Conservation (phyloP, 139 green algal species). For the Tetradesmus lagerheimii region DNA sequence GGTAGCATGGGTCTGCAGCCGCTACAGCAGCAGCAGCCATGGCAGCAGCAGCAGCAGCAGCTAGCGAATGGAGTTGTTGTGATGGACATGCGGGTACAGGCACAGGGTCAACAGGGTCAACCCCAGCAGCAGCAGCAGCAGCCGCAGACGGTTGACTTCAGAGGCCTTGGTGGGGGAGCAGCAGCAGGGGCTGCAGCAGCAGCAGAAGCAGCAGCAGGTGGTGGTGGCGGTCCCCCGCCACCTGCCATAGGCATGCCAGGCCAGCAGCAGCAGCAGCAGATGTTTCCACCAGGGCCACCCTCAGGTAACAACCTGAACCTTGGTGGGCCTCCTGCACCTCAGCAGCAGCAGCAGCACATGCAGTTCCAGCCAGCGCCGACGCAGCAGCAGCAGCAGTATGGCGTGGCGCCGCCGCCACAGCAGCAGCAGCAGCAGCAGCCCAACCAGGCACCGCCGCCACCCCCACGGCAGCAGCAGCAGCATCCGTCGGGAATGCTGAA, state of each 20-base stretch:
- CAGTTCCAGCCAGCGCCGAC: background rate
- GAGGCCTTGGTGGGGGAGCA: background rate
- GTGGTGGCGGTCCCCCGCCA: too few species aligned
- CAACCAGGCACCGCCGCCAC: background rate
- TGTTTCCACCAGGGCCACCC: background rate
- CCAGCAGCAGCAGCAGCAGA: constrained; percentile 29
- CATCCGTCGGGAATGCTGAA: background rate
- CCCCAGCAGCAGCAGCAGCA: constrained; percentile 26
- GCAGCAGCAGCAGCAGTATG: constrained; percentile 17
- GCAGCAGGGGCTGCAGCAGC: background rate
- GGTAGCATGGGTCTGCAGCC: background rate
- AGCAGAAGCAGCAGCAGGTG: constrained; percentile 19
- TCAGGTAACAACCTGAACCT: background rate
- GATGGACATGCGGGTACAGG: background rate
- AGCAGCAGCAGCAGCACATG: constrained; percentile 9
- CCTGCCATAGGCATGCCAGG: too few species aligned
- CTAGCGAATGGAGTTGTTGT: background rate
- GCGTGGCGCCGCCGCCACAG: background rate
- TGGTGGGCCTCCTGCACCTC: background rate
- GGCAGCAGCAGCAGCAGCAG: constrained; percentile 19
- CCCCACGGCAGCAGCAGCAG: constrained; percentile 5
- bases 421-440: constrained; percentile 41
- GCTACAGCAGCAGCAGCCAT: background rate
- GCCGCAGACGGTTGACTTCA: constrained; percentile 26
- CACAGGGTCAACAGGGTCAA: too few species aligned